phyloP scores from a whole-genome alignment of 495 filamentous ascomycete species.

The Neurospora sp. region DNA sequence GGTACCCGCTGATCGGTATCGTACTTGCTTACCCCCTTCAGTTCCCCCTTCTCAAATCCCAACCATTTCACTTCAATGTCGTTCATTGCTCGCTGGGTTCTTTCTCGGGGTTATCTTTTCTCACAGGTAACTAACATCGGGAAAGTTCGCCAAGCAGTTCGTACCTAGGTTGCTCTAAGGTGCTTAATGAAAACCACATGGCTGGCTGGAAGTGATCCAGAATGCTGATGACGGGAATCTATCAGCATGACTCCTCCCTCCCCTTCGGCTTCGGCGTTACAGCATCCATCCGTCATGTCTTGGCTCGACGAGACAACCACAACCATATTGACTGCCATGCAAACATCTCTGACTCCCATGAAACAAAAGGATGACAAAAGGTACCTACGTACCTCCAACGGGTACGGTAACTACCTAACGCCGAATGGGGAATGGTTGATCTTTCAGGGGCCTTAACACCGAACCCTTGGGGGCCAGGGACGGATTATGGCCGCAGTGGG shows the following conservation, averaged over 20 bases:
- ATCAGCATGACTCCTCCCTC: neutral
- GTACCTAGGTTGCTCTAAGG: too few relatives aligned
- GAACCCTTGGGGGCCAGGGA: neutral
- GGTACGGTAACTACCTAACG: neutral
- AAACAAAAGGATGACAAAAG: neutral
- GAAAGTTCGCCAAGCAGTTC: too few relatives aligned
- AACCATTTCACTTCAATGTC: too few relatives aligned
- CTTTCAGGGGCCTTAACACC: neutral
- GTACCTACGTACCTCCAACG: neutral
- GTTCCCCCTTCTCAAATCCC: too few relatives aligned
- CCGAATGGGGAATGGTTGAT: neutral
- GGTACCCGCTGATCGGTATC: too few relatives aligned
- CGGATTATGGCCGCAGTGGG: neutral
- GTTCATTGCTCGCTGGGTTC: too few relatives aligned
- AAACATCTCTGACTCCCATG: neutral
- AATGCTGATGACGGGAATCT: too few relatives aligned
- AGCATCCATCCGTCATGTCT: neutral
- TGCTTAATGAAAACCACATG: too few relatives aligned
- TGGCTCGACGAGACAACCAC: neutral
- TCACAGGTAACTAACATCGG: too few relatives aligned
- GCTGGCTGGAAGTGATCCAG: too few relatives aligned
- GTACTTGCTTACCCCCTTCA: too few relatives aligned
- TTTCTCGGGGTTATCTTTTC: too few relatives aligned
- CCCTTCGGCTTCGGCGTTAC: neutral
- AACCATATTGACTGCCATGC: neutral